Evolutionary conservation across 2,329 filamentous ascomycete species (phyloP), one percentile per base, ranked within the genome.

Genomic region (Phialophora tarda): DNA sequence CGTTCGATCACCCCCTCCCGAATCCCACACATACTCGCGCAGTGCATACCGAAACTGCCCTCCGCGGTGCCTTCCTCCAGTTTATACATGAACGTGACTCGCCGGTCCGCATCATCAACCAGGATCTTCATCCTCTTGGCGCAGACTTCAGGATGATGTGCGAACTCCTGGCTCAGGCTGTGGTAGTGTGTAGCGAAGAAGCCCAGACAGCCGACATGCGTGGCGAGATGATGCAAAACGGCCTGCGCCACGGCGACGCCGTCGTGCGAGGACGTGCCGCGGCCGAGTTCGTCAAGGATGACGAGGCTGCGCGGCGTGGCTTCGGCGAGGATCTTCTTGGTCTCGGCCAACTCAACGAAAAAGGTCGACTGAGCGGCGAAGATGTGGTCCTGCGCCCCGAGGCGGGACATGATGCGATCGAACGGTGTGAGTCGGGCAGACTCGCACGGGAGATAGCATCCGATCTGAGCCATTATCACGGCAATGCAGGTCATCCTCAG

Each of bases 101-200:
- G 88, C 26, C 92, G 86, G 65, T 92, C 86, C 55, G 85, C 86
- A 4, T 95, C 91, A 70, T 99, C 94, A 1, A 99, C 95, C 65
- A 93, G 87, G 65, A 99, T 98, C 69, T 92, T 91, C 95, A 99
- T 99, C 14, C 95, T 87, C 74, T 91, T 91, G 3, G 93, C 87
- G 7, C 86, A 80, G 64, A 99, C 91, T 79, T 99, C 93, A 0
- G 95, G 93, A 73, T 99, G 95, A 17, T 86, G 85, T 71, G 90
- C 88, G 74, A 98, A 99, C 77, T 99, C 95, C 0, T 91, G 89
- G 0, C 94, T 93, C 0, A 99, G 86, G 1, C 91, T 95, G 77
- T 97, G 95, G 78, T 99, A 99, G 75, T 99, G 95, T 0, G 95
- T 99, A 0, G 95, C 95, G 74, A 99, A 99, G 85, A 97, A 98